A percentile compares a stretch with the other conserved stretches of the same genome.
phyloP scores from a whole-genome alignment of 768 basidiomycete genomes.

The Calocera viscosa region DNA sequence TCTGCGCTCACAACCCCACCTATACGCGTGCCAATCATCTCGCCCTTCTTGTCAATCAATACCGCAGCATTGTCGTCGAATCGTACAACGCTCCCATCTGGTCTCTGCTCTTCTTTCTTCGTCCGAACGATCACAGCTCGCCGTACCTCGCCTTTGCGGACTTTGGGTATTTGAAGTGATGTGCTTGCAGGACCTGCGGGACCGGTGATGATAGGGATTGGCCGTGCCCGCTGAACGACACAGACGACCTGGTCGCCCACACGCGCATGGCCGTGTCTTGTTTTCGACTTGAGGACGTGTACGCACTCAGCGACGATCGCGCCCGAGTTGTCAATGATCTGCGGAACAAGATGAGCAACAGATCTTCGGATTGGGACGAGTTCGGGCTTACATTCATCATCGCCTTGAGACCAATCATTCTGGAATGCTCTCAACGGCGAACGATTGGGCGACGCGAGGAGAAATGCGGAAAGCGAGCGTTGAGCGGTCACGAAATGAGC shows the following conservation, averaged over 20 bases:
- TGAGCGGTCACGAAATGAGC: no score
- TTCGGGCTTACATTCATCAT: conserved; percentile 68
- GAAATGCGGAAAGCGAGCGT: no score
- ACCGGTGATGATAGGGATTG: conserved; percentile 45
- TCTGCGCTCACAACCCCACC: conserved; percentile 89
- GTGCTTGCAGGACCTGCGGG: conserved; percentile 28
- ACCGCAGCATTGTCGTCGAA: conserved; percentile 98
- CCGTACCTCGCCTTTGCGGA: conserved; percentile 86
- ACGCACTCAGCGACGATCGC: conserved; percentile 91
- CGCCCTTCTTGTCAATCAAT: conserved; percentile 84
- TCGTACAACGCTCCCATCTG: conserved; percentile 74
- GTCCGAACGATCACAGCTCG: conserved; percentile 91
- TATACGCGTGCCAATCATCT: conserved; percentile 91
- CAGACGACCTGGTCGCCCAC: conserved; percentile 95
- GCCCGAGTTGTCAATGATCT: conserved; percentile 97
- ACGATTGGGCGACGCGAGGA: no score
- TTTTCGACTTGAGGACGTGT: conserved; percentile 90
- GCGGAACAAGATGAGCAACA: conserved; percentile 9
- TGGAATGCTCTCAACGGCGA: no score
- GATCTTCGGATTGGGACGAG: conserved; percentile 2
- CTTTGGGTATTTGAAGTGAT: conserved; percentile 54
- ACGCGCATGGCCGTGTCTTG: conserved; percentile 84
- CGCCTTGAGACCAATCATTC: conserved; percentile 90
- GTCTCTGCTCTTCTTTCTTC: conserved; percentile 68
- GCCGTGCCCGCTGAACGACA: conserved; percentile 83